A percentile compares a stretch with the other conserved stretches of the same genome.
phyloP scores from a whole-genome alignment of 2,329 filamentous ascomycete species.

The Penicillium sp. region DNA sequence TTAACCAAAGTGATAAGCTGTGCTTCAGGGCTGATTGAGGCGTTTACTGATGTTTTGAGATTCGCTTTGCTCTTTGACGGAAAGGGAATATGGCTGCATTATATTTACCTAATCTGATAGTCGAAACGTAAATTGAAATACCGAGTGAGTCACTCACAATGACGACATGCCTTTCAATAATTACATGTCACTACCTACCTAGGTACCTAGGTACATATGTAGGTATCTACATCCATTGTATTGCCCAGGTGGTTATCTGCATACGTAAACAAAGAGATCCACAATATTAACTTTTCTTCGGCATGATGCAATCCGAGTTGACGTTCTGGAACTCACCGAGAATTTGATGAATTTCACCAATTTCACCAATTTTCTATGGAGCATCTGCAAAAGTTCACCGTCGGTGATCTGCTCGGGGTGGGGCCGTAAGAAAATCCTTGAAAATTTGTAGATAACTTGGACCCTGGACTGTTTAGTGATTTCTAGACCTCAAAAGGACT shows the following conservation, averaged over 20 bases:
- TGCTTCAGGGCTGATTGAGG: background rate
- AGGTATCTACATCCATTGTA: no score
- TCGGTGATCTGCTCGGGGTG: slow-evolving; percentile 2
- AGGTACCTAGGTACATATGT: no score
- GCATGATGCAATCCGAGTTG: slow-evolving; percentile 2
- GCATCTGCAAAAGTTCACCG: slow-evolving; percentile 1
- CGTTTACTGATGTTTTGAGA: background rate
- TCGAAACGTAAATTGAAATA: background rate
- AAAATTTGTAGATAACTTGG: background rate
- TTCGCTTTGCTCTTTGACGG: background rate
- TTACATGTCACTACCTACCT: background rate
- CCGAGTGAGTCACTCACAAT: background rate
- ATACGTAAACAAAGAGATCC: background rate
- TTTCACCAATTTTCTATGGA: background rate
- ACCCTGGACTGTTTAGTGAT: background rate
- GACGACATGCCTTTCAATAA: background rate
- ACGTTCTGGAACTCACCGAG: slow-evolving; percentile 6
- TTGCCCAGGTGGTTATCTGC: background rate
- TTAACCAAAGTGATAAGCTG: background rate
- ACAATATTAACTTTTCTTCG: background rate
- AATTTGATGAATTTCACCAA: background rate
- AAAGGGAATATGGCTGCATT: no score
- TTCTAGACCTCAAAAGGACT: background rate
- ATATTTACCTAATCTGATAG: background rate
- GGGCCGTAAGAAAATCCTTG: background rate